Evolutionary conservation across 2,329 filamentous ascomycete genomes (phyloP).

Genomic region (Calonectria pseudoturangicola): DNA sequence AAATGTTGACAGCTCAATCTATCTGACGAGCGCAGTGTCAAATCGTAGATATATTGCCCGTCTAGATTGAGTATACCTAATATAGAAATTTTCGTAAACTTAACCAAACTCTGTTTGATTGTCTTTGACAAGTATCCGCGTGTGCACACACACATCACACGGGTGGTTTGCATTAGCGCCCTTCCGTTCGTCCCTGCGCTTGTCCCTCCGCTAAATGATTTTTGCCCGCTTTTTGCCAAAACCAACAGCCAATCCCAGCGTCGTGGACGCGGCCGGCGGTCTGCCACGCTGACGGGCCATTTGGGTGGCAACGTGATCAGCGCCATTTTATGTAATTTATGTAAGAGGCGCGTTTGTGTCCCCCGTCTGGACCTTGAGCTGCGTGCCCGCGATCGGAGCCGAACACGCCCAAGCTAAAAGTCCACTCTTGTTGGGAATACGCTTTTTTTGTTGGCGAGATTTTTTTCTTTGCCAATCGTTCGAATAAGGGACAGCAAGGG

Average conservation of each 20-base stretch:
- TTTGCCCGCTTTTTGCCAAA: background rate
- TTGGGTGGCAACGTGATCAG: background rate
- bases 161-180: conserved; percentile 16
- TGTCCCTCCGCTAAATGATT: background rate
- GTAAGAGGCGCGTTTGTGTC: background rate
- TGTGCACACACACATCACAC: background rate
- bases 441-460: background rate
- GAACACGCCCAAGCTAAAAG: background rate
- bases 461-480: background rate
- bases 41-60: background rate
- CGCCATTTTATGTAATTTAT: background rate
- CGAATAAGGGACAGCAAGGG: background rate
- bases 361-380: no score
- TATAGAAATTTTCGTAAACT: background rate
- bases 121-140: background rate
- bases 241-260: background rate
- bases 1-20: no score
- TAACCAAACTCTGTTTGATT: background rate
- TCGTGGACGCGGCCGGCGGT: conserved; percentile 11
- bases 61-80: background rate
- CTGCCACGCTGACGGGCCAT: background rate
- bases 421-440: conserved; percentile 9
- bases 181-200: background rate
- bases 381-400: conserved; percentile 19
- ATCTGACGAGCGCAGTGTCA: background rate